phyloP scores from a whole-genome alignment of 2,329 filamentous ascomycete species.

The Ascochyta rabiei region DNA sequence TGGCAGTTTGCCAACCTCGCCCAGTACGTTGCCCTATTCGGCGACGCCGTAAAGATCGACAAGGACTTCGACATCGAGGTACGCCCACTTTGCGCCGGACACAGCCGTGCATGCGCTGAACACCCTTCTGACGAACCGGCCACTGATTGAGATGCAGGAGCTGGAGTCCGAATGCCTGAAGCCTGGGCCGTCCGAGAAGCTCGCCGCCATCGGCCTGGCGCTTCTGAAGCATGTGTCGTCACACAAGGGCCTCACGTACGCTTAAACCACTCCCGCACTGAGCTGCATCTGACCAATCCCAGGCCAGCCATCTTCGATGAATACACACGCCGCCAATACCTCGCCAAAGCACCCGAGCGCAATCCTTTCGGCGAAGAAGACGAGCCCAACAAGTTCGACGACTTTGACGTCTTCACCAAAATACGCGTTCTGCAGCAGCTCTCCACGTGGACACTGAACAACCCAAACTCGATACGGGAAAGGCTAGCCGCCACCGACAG shows the following conservation, averaged over 20 bases:
- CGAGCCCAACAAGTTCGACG: constrained; percentile 72
- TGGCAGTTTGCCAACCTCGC: constrained; percentile 96
- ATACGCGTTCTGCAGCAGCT: constrained; percentile 84
- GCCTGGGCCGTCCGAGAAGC: constrained; percentile 70
- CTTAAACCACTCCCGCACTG: not conserved
- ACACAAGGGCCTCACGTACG: constrained; percentile 88
- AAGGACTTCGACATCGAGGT: constrained; percentile 91
- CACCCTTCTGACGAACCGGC: constrained; percentile 1
- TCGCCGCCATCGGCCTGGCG: constrained; percentile 82
- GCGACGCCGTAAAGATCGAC: constrained; percentile 85
- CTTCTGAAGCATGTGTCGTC: constrained; percentile 93
- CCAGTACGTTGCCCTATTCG: constrained; percentile 93
- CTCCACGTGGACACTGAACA: constrained; percentile 85
- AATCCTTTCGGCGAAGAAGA: constrained; percentile 89
- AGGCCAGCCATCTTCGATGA: constrained; percentile 91
- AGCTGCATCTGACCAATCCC: constrained; percentile 8
- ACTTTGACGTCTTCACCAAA: constrained; percentile 84
- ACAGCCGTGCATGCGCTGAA: constrained; percentile 19
- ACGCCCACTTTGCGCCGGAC: constrained; percentile 42
- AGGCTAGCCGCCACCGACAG: constrained; percentile 82
- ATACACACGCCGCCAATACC: constrained; percentile 87
- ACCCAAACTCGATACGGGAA: constrained; percentile 84
- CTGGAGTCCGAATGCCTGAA: constrained; percentile 88
- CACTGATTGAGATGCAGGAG: constrained; percentile 64
- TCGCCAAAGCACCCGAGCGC: constrained; percentile 74